Evolutionary conservation across 192 early-diverging fungal species (phyloP), one percentile per base, ranked within the genome.

Genomic region (Coemansia sp.): DNA sequence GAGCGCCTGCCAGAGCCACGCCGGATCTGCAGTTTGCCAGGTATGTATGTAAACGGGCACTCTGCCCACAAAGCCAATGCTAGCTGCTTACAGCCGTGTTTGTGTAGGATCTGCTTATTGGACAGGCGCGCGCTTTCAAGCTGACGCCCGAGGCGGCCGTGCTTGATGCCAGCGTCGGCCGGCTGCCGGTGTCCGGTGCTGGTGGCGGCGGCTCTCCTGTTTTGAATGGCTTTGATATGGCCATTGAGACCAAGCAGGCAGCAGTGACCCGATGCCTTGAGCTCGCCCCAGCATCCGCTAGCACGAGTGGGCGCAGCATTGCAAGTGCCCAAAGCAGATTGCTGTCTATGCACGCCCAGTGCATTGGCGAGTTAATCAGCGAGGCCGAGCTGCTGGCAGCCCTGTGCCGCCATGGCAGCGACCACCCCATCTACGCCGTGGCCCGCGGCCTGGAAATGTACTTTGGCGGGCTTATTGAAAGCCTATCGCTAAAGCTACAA

Each of bases 381-480:
- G 73, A 76, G 32, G 40, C 46, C 0, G 62, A 48, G 52, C 54
- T 69, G 15, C 53, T 76, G 10, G 34, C 40, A 15, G 48, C 44
- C 12, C 58, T 76, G 26, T 38, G 44, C 47, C 20, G 23, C 40
- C 73, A 69, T 37, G 31, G 36, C n/a, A 43, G 32, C 3, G 47
- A 32, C 11, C 62, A 69, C 18, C 66, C 73, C 12, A 49, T 76
- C 14, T 48, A 65, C 56, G 58, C 53, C 20, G 59, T 61, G 0
- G 73, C 66, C 2, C 47, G 45, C 11, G 73, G 62, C 20, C 62
- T 76, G 3, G 73, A 76, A 31, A 48, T 53, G 15, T 76, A 76
- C 59, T 76, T 76, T 76, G 73, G 66, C 49, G 66, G 73, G 12
- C 64, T 76, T 10, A 76, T 76, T 28, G 55, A 64, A 46, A 76